phyloP scores from a whole-genome alignment of 1,139 yeast genomes.

The Suhomyces panamericanus region DNA sequence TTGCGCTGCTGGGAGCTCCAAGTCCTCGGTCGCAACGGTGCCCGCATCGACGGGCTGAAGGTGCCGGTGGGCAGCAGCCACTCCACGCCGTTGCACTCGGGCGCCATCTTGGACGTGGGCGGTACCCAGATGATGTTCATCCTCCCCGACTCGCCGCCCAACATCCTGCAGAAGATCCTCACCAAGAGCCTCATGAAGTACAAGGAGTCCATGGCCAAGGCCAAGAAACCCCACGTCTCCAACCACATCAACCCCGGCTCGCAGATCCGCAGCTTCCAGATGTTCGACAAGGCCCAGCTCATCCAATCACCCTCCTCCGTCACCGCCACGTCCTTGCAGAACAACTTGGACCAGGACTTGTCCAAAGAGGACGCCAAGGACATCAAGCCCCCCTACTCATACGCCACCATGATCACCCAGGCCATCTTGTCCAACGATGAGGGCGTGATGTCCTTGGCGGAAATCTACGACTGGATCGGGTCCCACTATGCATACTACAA shows the following conservation, averaged over 20 bases:
- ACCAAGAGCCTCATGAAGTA: conserved; percentile 38
- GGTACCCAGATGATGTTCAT: conserved; percentile 99
- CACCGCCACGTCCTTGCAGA: conserved; percentile 46
- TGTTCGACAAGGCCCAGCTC: conserved; percentile 48
- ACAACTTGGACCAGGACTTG: conserved; percentile 63
- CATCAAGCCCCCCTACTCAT: conserved; percentile 93
- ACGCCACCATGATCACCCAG: conserved; percentile 98
- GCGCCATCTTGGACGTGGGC: conserved; percentile 88
- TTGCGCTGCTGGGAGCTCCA: conserved; percentile 82
- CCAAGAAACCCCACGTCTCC: conserved; percentile 16
- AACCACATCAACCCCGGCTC: not conserved
- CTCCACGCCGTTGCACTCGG: conserved; percentile 67
- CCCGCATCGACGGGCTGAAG: conserved; percentile 76
- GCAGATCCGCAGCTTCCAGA: conserved; percentile 49
- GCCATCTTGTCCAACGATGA: conserved; percentile 88
- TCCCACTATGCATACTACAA: conserved; percentile 88
- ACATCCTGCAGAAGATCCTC: conserved; percentile 53
- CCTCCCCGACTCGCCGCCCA: conserved; percentile 86
- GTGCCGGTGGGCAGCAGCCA: conserved; percentile 45
- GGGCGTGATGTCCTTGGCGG: conserved; percentile 85
- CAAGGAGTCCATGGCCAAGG: conserved; percentile 22
- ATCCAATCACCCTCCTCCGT: conserved; percentile 43
- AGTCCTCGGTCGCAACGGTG: conserved; percentile 88
- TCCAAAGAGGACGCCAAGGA: conserved; percentile 90
- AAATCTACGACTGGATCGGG: conserved; percentile 89